Base-by-base conservation (phyloP, 257 asterid genomes). In the Ophiorrhiza pumila region DNA sequence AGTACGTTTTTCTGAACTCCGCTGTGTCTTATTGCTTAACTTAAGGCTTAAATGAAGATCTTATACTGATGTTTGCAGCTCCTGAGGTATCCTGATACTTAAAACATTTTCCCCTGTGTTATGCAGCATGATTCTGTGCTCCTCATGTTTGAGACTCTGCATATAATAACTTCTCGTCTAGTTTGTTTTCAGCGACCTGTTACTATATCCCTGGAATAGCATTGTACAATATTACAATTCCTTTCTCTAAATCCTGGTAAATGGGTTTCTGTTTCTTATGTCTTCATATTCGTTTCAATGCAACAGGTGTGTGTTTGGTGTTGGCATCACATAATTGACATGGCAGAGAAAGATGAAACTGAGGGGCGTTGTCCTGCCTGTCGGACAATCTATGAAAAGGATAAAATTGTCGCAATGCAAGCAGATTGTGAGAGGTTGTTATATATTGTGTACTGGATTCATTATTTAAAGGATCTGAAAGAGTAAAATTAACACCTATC, bases 331-430 rank as follows among this genome's bases (percentile, higher is more conserved):
- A 84, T 94, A 77, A 94, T 94, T 74, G 97, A 88, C 86, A 86
- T 94, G 94, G 96, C 97, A 83, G 96, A 85, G 85, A 94, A 93
- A 84, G 92, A 91, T 73, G 87, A 78, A 77, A 61, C 84, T 12
- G 97, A 87, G 87, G 98, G 97, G 59, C 90, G 96, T 61, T 94
- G 96, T 85, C 98, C 98, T 82, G 96, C 96, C 58, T 94, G 98
- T 71, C 86, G 97, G 71, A 64, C 85, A 22, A 80, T 87, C 71
- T 94, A 94, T 77, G 96, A 91, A 72, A 94, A 90, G 81, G 97
- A 91, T 72, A 91, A 91, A 86, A 89, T 90, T 81, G 91, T 87
- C 69, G 89, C 88, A 63, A 87, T 75, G 90, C 96, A 91, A 83
- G 85, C 96, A 74, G 84, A 87, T 72, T 82, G 83, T 83, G 90